Evolutionary conservation across 495 filamentous ascomycete species (phyloP), one percentile per base, ranked within the genome.

Genomic region (Cercophora newfieldiana): DNA sequence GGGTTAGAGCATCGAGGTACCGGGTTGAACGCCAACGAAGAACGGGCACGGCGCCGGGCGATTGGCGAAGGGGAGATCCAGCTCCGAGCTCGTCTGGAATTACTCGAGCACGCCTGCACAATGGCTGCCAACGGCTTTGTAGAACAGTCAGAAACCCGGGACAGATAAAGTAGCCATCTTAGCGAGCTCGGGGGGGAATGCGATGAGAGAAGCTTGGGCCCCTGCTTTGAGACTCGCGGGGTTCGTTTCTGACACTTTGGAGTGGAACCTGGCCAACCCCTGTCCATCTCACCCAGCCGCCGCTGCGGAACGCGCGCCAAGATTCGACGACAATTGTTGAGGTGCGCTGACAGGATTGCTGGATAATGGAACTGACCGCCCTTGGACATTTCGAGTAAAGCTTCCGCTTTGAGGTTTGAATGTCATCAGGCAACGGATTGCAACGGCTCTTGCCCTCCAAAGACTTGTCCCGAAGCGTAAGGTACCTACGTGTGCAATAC

Each of bases 181-280:
- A 19, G 50, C 50, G 12, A 26, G 25, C n/a, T 54, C 50, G 16
- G 16, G 16, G 21, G 22, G n/a, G 16, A n/a, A 26, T 19, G 25
- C 10, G 21, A 54, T 22, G 21, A 16, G 25, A 54, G 51, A 22
- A 55, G 51, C 51, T 55, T 55, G 51, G 51, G 51, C 51, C 51
- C 18, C 10, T 44, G 10, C 37, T 44, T 44, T 44, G 37, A 44
- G 37, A 44, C 37, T 44, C 37, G 37, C 51, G 51, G 51, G 19
- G 22, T 28, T 28, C 26, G 51, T 22, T 55, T 55, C 51, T 55
- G 51, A 55, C 51, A 55, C 51, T 22, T 28, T 4, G n/a, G 37
- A 44, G 37, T 44, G 2, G 4, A 14, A 8, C 10, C 37, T 44
- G 18, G 37, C 37, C 10, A 33, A 33, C 37, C 37, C 37, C 37